Evolutionary conservation across 345 rosid species (phyloP).

Genomic region (Rhizophora mangle): DNA sequence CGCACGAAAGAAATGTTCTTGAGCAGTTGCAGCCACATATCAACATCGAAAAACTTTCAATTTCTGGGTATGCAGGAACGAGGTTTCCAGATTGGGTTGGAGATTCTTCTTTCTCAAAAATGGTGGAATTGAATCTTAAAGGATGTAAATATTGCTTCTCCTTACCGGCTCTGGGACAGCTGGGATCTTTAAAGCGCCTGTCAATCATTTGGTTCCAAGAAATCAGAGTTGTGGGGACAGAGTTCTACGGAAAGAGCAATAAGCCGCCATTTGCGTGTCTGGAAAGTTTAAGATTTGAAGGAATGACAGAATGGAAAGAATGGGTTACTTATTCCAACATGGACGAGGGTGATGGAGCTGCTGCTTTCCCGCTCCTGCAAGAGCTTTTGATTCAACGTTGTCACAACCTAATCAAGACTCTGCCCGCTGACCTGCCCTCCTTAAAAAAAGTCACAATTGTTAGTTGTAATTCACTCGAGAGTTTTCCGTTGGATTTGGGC

Average conservation of each 20-base stretch:
- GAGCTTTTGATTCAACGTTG: conserved; percentile 28
- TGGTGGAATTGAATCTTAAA: neutral
- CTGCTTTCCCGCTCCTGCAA: conserved; percentile 33
- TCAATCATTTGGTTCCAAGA: neutral
- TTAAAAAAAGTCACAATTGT: neutral
- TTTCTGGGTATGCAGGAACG: neutral
- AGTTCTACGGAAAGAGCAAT: neutral
- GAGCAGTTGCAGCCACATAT: neutral
- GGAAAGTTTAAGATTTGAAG: conserved; percentile 22
- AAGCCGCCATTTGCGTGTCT: conserved; percentile 33
- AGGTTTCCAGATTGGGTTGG: conserved; percentile 5
- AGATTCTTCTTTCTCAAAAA: neutral
- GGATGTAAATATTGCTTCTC: neutral
- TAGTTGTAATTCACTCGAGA: no score
- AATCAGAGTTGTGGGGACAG: neutral
- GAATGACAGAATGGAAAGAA: conserved; percentile 26
- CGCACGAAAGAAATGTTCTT: neutral
- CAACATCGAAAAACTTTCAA: neutral
- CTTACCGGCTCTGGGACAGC: conserved; percentile 1
- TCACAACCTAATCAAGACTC: conserved; percentile 17
- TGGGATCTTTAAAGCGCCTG: neutral
- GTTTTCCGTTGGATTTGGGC: no score
- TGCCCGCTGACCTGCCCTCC: conserved; percentile 33
- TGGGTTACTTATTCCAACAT: conserved; percentile 18
- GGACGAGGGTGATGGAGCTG: no score